Evolutionary conservation across 192 early-diverging fungal genomes (phyloP).

Genomic region (Coemansia sp.): DNA sequence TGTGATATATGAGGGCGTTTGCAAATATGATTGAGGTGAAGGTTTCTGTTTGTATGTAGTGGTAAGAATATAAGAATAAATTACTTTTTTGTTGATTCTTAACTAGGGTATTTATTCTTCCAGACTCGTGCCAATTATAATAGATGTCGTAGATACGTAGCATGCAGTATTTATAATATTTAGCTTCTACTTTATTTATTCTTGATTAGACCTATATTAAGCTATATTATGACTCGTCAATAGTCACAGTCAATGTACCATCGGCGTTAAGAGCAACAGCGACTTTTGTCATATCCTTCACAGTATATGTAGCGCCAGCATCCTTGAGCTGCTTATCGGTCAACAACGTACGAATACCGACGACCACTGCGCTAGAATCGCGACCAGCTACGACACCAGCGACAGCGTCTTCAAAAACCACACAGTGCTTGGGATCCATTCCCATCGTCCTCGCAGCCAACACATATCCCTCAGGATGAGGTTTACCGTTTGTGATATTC

Average conservation of each 20-base stretch:
- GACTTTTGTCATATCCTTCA: slow-evolving; percentile 39
- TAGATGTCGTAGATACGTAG: background rate
- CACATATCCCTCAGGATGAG: slow-evolving; percentile 34
- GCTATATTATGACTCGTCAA: slow-evolving; percentile 16
- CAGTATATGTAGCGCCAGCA: slow-evolving; percentile 31
- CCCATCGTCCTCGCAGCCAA: slow-evolving; percentile 23
- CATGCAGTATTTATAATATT: background rate
- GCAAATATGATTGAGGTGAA: too few species aligned
- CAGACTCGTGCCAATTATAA: too few species aligned
- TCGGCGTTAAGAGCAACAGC: background rate
- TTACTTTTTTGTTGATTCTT: too few species aligned
- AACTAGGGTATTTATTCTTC: too few species aligned
- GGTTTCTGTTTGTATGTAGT: too few species aligned
- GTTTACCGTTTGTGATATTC: slow-evolving; percentile 31
- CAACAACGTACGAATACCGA: slow-evolving; percentile 27
- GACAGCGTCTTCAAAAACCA: slow-evolving; percentile 46
- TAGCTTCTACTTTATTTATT: background rate
- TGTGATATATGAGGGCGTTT: too few species aligned
- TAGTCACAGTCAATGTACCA: slow-evolving; percentile 11
- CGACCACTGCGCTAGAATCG: slow-evolving; percentile 17
- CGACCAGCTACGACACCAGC: slow-evolving; percentile 23
- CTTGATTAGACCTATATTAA: background rate
- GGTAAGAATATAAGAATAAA: too few species aligned
- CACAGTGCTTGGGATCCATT: slow-evolving; percentile 9
- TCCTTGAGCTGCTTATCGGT: slow-evolving; percentile 18